phyloP scores from a whole-genome alignment of 108 stramenopile genomes.

The Conticribra weissflogii region DNA sequence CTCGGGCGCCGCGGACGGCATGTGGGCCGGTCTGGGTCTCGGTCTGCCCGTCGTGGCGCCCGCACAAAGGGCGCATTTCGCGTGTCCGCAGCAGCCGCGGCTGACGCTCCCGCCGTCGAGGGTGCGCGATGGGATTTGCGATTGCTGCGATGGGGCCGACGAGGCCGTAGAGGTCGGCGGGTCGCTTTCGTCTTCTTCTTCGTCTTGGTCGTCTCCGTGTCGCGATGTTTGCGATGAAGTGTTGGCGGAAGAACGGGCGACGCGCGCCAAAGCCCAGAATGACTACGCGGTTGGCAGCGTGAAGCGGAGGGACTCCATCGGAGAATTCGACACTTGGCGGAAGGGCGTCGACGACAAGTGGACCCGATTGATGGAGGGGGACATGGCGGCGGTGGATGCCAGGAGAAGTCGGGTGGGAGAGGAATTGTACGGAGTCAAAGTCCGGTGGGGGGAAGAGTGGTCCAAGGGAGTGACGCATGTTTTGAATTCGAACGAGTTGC shows the following conservation, averaged over 20 bases:
- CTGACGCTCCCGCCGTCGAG: slow-evolving; percentile 57
- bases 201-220: no score
- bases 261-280: slow-evolving; percentile 15
- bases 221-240: slow-evolving; percentile 66
- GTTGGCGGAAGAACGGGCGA: slow-evolving; percentile 54
- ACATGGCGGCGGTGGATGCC: background rate
- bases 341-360: slow-evolving; percentile 26
- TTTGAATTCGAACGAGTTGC: slow-evolving; percentile 3
- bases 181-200: no score
- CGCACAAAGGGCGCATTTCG: slow-evolving; percentile 14
- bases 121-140: slow-evolving; percentile 83
- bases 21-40: slow-evolving; percentile 56
- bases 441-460: slow-evolving; percentile 5
- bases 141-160: slow-evolving; percentile 87
- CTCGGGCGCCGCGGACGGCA: slow-evolving; percentile 54
- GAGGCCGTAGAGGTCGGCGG: slow-evolving; percentile 57
- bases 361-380: slow-evolving; percentile 8
- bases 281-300: slow-evolving; percentile 53
- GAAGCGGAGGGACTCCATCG: slow-evolving; percentile 41
- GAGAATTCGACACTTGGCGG: slow-evolving; percentile 41
- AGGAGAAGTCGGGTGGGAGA: slow-evolving; percentile 14
- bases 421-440: slow-evolving; percentile 6
- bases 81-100: slow-evolving; percentile 66
- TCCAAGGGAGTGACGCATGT: background rate
- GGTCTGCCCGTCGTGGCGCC: background rate